Conservation (phyloP, 768 basidiomycete species). For the Naganishia vishniacii region DNA sequence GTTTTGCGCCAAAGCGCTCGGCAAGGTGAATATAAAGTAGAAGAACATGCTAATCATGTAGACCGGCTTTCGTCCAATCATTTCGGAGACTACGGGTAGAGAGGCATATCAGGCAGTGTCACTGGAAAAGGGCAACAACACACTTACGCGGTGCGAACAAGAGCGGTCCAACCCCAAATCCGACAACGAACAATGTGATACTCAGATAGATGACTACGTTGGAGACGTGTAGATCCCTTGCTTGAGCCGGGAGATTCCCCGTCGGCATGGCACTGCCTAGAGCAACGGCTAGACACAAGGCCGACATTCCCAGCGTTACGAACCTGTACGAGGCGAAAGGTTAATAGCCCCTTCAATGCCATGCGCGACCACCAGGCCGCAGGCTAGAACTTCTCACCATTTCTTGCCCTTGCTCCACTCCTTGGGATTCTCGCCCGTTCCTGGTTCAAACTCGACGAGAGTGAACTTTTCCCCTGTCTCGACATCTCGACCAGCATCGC, state of each 20-base stretch:
- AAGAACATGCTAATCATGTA: conserved; percentile 37
- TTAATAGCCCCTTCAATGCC: too few relatives aligned
- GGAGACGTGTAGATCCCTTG: conserved; percentile 31
- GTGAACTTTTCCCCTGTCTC: conserved; percentile 29
- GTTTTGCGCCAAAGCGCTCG: conserved; percentile 42
- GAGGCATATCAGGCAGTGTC: background rate
- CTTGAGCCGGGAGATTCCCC: conserved; percentile 35
- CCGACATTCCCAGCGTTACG: conserved; percentile 27
- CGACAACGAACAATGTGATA: conserved; percentile 36
- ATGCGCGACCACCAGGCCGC: background rate
- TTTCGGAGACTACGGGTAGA: conserved; percentile 30
- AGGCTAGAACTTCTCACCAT: conserved; percentile 27
- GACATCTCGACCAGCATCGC: background rate
- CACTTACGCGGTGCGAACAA: conserved; percentile 41
- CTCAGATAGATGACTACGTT: conserved; percentile 33
- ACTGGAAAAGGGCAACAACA: background rate
- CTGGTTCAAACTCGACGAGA: conserved; percentile 31
- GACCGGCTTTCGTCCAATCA: conserved; percentile 39
- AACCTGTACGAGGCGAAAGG: background rate
- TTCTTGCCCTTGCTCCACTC: conserved; percentile 32
- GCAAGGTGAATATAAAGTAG: conserved; percentile 47
- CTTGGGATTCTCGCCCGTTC: conserved; percentile 34
- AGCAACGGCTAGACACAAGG: conserved; percentile 40
- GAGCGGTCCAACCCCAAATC: conserved; percentile 46
- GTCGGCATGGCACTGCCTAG: conserved; percentile 39